phyloP scores from a whole-genome alignment of 2,329 filamentous ascomycete species.

The Huntiella bhutanensis region DNA sequence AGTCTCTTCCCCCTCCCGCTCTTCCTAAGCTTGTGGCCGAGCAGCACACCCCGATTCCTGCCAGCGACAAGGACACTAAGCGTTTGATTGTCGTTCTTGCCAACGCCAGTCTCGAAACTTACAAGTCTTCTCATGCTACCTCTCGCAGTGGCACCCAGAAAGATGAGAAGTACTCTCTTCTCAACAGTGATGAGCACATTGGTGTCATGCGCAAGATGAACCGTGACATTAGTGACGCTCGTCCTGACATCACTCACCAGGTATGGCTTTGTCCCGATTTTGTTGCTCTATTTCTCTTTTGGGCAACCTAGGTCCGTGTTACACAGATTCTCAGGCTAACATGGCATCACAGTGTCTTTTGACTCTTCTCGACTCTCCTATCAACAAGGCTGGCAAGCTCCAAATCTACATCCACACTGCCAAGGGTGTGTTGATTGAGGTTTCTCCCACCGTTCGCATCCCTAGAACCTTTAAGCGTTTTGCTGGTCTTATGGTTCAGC shows the following conservation, averaged over 20 bases:
- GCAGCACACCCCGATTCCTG: slow-evolving; percentile 68
- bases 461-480: slow-evolving; percentile 98
- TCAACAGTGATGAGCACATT: slow-evolving; percentile 98
- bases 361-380: slow-evolving; percentile 87
- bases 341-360: slow-evolving; percentile 61
- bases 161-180: slow-evolving; percentile 89
- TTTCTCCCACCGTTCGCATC: slow-evolving; percentile 94
- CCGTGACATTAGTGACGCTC: slow-evolving; percentile 89
- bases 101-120: slow-evolving; percentile 93
- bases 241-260: slow-evolving; percentile 97
- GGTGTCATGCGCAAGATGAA: slow-evolving; percentile 99
- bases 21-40: slow-evolving; percentile 86
- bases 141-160: slow-evolving; percentile 44
- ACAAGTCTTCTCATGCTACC: slow-evolving; percentile 69
- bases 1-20: slow-evolving; percentile 80
- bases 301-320: too few species aligned
- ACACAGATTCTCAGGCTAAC: not conserved
- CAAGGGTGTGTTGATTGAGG: slow-evolving; percentile 92
- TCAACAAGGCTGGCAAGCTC: slow-evolving; percentile 94
- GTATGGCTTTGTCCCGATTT: slow-evolving; percentile 30
- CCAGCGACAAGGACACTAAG: slow-evolving; percentile 76
- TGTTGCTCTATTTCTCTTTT: too few species aligned
- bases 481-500: slow-evolving; percentile 93
- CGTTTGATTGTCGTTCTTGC: slow-evolving; percentile 89
- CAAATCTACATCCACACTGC: slow-evolving; percentile 98